These are phyloP conservation scores for Malassezia cuniculi DNA, from an alignment of 1,284 basidiomycete genomes.

Conservation along the genomic window DNA sequence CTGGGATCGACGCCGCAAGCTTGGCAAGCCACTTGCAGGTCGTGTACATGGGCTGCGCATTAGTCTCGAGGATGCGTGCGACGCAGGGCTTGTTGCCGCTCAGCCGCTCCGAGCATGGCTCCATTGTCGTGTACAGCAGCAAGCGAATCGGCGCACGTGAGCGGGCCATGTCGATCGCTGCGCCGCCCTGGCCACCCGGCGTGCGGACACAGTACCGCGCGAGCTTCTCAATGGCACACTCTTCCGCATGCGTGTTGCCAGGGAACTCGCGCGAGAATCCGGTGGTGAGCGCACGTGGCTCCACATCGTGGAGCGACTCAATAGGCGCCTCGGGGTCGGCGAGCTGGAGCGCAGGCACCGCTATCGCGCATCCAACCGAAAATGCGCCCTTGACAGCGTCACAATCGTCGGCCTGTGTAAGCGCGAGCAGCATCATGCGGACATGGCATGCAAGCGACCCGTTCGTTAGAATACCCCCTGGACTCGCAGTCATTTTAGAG, in stretches of 20 bases:
- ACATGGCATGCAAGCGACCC: slow-evolving; percentile 19
- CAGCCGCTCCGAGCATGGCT: slow-evolving; percentile 82
- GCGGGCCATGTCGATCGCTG: background rate
- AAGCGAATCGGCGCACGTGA: slow-evolving; percentile 44
- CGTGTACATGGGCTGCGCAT: slow-evolving; percentile 12
- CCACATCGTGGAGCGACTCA: background rate
- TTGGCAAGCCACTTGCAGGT: slow-evolving; percentile 7
- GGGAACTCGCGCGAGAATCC: slow-evolving; percentile 79
- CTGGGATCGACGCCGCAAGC: background rate
- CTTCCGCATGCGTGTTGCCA: slow-evolving; percentile 95
- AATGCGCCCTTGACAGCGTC: slow-evolving; percentile 67
- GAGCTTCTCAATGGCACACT: slow-evolving; percentile 76
- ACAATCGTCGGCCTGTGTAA: slow-evolving; percentile 63
- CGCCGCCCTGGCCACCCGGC: background rate
- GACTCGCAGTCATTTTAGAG: slow-evolving; percentile 29
- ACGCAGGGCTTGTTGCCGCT: slow-evolving; percentile 78
- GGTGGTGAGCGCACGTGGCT: slow-evolving; percentile 53
- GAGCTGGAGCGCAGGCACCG: slow-evolving; percentile 40
- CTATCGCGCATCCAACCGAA: slow-evolving; percentile 81
- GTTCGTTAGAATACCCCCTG: slow-evolving; percentile 34
- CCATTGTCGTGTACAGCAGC: slow-evolving; percentile 86
- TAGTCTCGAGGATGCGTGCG: slow-evolving; percentile 60
- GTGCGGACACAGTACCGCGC: slow-evolving; percentile 19
- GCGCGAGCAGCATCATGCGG: slow-evolving; percentile 55
- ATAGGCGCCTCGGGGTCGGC: background rate